Evolutionary conservation across 225 moss, liverwort and hornwort genomes (phyloP), one percentile per base, ranked within the genome.

Genomic region (Pleurozium schreberi): DNA sequence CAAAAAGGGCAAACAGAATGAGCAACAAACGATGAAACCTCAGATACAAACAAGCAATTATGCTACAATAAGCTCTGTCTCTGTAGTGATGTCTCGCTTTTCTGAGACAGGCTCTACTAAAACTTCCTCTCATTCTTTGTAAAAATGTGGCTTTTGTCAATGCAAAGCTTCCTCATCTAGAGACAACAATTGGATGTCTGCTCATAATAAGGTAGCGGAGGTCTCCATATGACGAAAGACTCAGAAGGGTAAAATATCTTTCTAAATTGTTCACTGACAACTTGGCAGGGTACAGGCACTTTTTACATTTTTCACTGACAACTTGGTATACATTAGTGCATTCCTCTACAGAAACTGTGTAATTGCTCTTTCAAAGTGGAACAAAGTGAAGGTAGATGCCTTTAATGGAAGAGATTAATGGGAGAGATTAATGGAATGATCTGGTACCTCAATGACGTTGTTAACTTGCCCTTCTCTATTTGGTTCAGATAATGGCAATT

Each of bases 391-490:
- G 30, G 63, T 26, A 47, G 60, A 30, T 27, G 36, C 57, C 18
- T 34, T 27, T n/a, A n/a, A n/a, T 55, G 47, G 52, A 36, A 69
- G 69, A 53, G 88, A 18, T 23, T 5, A 28, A 67, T 55, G 47
- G 52, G 30, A 69, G 69, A 53, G 88, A 18, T 23, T 5, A 28
- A 67, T 53, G 63, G 17, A 78, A 76, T 57, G 38, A 78, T 79
- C 34, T 38, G 28, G 62, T 91, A 97, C 97, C 97, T 98, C 96
- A 87, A 98, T 60, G 76, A 90, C 93, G 86, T 98, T 98, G 93
- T 98, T 97, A 16, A 96, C 93, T 86, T 98, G 97, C 73, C 97
- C 97, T 88, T 96, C 98, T 67, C 89, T 95, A 55, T 98, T 98
- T 52, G 98, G 95, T 63, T 91, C 53, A 45, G 98, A 95, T 47